Conservation (phyloP, 352 stramenopile genomes). For the Hyaloperonospora arabidopsidis region DNA sequence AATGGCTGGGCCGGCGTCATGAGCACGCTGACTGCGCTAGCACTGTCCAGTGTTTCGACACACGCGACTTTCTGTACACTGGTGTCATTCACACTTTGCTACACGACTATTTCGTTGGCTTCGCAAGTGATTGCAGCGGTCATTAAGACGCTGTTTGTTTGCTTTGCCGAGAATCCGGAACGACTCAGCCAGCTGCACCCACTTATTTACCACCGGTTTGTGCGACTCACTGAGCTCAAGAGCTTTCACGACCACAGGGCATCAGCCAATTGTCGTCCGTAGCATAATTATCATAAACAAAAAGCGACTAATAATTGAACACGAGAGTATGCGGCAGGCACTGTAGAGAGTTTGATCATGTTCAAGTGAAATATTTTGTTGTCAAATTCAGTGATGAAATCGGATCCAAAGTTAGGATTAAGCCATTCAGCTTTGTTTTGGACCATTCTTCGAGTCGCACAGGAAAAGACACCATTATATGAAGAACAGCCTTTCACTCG, state of each 20-base stretch:
- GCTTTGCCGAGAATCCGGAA: conserved; percentile 74
- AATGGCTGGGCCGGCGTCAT: conserved; percentile 80
- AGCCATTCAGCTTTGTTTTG: not conserved
- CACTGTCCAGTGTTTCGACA: conserved; percentile 36
- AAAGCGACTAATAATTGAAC: not conserved
- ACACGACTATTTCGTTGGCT: conserved; percentile 71
- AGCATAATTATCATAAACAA: not conserved
- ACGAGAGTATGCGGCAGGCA: too few relatives aligned
- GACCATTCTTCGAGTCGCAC: not conserved
- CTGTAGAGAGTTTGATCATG: too few relatives aligned
- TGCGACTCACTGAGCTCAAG: conserved; percentile 76
- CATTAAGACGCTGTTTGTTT: conserved; percentile 84
- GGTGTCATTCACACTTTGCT: conserved; percentile 64
- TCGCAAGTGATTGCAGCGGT: conserved; percentile 64
- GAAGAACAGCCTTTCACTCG: conserved; percentile 31
- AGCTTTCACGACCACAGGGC: conserved; percentile 74
- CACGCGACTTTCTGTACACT: conserved; percentile 75
- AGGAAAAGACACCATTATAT: conserved; percentile 21
- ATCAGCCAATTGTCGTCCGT: conserved; percentile 17
- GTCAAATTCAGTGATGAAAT: too few relatives aligned
- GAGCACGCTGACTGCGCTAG: conserved; percentile 54
- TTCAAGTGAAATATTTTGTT: too few relatives aligned
- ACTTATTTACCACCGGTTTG: conserved; percentile 83
- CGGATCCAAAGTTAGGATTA: too few relatives aligned
- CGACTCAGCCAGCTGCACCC: conserved; percentile 75